Evolutionary conservation across 2,329 filamentous ascomycete species (phyloP), one percentile per base, ranked within the genome.

Genomic region (Emericellopsis atlantica): DNA sequence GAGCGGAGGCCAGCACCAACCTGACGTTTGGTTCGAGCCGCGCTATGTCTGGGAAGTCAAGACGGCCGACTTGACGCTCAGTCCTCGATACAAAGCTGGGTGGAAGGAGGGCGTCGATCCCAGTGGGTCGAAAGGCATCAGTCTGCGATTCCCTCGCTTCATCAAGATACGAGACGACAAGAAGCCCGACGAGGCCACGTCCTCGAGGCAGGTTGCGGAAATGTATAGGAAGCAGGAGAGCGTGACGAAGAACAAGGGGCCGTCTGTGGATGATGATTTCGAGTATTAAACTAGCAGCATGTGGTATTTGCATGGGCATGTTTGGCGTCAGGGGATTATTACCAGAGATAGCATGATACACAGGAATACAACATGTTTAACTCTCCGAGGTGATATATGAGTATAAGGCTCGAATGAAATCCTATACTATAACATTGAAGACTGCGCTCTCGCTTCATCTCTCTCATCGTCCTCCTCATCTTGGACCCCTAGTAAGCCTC

Each of bases 11-110:
- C 90, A 94, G 62, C 88, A 96, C 57, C 92, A 98, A 59, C 92
- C 92, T 2, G 92, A 98, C 58, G 88, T 98, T 32, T 98, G 92
- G 92, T 92, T 98, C 57, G 92, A 98, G 69, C 86, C 92, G 12
- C 79, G 80, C 34, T 81, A 83, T 52, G 92, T 98, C 2, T 98
- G 92, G 92, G 92, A 98, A 63, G 89, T 98, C 50, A 94, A 90
- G 68, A 94, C 90, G 11, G 92, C 92, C 1, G 92, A 98, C 67
- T 62, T 98, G 51, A 96, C 92, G 2, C 73, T 98, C 18, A 90
- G 83, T 50, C 92, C 92, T 22, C 72, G 89, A 32, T 98, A 98
- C 64, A 87, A 89, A 62, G 92, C 92, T n/a, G 92, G 85, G 1
- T 77, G 76, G 37, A 79, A 82, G 50, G 86, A 93, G 56, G 79